Base-by-base conservation (phyloP, 371 early-diverging fungal genomes). In the Lichtheimia ramosa region DNA sequence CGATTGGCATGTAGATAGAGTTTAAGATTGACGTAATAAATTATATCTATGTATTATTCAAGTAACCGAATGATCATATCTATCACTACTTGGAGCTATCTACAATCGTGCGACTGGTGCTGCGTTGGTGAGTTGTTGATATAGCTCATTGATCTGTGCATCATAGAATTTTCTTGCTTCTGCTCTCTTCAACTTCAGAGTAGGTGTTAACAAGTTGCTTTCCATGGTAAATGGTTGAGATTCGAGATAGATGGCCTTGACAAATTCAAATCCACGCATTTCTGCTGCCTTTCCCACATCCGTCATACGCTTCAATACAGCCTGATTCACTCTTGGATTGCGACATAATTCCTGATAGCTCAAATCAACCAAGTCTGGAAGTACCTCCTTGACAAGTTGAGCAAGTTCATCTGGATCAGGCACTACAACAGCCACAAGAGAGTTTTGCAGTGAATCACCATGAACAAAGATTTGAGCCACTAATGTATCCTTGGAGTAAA, bases 361-460 rank as follows among this genome's bases (percentile, higher is more conserved):
- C 58, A 74, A 66, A 43, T 63, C 71, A 13, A 65, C 60, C 1
- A 70, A 64, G 2, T 68, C 63, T 28, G 74, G 64, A 0, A 72
- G 48, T 54, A 75, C 69, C 21, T 71, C 70, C 5, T 34, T 46
- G 18, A 64, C n/a, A 63, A 80, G 76, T 8, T 58, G 63, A 15
- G 63, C 56, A 56, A 84, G 73, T 1, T 70, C 67, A 24, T 85
- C 88, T 20, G 82, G 69, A 28, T 92, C 91, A 6, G 95, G 96
- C 2, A 96, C 95, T 4, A 92, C 71, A 40, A 98, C 83, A 23
- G 83, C 92, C 0, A 96, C 95, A 54, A 96, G 77, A 21, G 77
- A 78, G 64, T 71, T 81, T 69, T 93, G 86, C 15, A 91, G 69
- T 25, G 93, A 88, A 66, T 96, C 94, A 46, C 97, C 98, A 66